These are phyloP conservation scores for Rhododendron griersonianum DNA, from an alignment of 148 eudicot genomes.

Conservation along the genomic window DNA sequence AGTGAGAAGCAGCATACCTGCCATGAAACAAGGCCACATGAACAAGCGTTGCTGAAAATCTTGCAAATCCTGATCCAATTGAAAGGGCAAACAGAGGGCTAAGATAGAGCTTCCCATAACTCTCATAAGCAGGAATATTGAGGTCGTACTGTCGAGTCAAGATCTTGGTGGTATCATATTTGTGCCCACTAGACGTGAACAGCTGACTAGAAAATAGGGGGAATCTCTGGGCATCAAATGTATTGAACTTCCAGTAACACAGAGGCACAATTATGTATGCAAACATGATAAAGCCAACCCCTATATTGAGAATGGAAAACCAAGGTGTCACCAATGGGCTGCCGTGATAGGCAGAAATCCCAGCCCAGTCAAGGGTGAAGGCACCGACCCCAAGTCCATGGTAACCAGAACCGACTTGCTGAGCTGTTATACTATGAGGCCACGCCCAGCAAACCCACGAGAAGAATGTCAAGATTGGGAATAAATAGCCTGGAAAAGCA, in stretches of 20 bases:
- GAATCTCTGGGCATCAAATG: slow-evolving; percentile 79
- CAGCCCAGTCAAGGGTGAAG: slow-evolving; percentile 99
- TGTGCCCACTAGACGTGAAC: slow-evolving; percentile 66
- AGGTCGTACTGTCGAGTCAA: slow-evolving; percentile 86
- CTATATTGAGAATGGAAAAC: slow-evolving; percentile 82
- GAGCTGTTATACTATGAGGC: slow-evolving; percentile 91
- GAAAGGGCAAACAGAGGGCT: slow-evolving; percentile 97
- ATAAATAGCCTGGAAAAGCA: slow-evolving; percentile 87
- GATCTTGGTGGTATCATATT: slow-evolving; percentile 80
- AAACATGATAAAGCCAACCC: slow-evolving; percentile 86
- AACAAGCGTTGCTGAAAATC: slow-evolving; percentile 85
- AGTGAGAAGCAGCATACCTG: slow-evolving; percentile 38
- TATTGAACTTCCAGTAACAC: slow-evolving; percentile 91
- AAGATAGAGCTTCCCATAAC: slow-evolving; percentile 81
- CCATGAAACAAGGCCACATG: slow-evolving; percentile 96
- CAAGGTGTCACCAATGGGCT: slow-evolving; percentile 94
- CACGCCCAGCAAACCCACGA: slow-evolving; percentile 99
- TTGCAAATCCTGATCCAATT: slow-evolving; percentile 91
- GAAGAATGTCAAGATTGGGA: slow-evolving; percentile 87
- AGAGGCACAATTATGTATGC: slow-evolving; percentile 80
- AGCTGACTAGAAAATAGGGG: slow-evolving; percentile 89
- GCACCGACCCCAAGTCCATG: slow-evolving; percentile 97
- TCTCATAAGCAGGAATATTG: slow-evolving; percentile 71
- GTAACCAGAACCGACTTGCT: slow-evolving; percentile 92
- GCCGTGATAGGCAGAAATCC: slow-evolving; percentile 95